Percentiles rank a stretch among this genome's conserved stretches.
phyloP scores from a whole-genome alignment of 192 early-diverging fungal genomes.

The Gigaspora rosea region DNA sequence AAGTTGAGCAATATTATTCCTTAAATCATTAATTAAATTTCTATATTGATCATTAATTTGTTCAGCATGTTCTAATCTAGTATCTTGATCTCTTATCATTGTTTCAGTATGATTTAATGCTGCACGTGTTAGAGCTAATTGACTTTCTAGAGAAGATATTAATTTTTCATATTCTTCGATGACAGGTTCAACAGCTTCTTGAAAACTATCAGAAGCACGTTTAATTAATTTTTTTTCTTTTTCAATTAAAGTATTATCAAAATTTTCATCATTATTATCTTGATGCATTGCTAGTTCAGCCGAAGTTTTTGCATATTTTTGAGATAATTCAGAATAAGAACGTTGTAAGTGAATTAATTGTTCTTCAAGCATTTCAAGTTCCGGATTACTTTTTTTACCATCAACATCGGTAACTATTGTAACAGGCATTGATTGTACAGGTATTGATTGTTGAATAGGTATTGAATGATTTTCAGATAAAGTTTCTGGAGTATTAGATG shows the following conservation, averaged over 20 bases:
- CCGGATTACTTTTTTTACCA: slow-evolving; percentile 32
- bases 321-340: slow-evolving; percentile 23
- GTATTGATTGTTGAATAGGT: neutral
- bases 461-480: neutral
- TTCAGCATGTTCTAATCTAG: slow-evolving; percentile 39
- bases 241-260: too few relatives aligned
- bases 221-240: neutral
- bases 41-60: neutral
- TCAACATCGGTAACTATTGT: neutral
- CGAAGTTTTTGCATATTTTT: slow-evolving; percentile 21
- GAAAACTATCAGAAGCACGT: slow-evolving; percentile 23
- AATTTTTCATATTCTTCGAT: slow-evolving; percentile 65
- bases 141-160: slow-evolving; percentile 59
- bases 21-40: slow-evolving; percentile 6
- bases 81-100: slow-evolving; percentile 59
- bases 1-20: neutral
- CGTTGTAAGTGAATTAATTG: slow-evolving; percentile 46
- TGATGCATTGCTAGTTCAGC: slow-evolving; percentile 15
- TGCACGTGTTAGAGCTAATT: slow-evolving; percentile 57
- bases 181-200: slow-evolving; percentile 58
- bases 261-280: neutral
- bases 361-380: slow-evolving; percentile 44
- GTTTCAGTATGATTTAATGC: slow-evolving; percentile 58
- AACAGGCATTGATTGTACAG: neutral
- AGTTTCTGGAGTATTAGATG: slow-evolving; percentile 35